Evolutionary conservation across 2,329 filamentous ascomycete genomes (phyloP).

Genomic region (Penicillium sp.): DNA sequence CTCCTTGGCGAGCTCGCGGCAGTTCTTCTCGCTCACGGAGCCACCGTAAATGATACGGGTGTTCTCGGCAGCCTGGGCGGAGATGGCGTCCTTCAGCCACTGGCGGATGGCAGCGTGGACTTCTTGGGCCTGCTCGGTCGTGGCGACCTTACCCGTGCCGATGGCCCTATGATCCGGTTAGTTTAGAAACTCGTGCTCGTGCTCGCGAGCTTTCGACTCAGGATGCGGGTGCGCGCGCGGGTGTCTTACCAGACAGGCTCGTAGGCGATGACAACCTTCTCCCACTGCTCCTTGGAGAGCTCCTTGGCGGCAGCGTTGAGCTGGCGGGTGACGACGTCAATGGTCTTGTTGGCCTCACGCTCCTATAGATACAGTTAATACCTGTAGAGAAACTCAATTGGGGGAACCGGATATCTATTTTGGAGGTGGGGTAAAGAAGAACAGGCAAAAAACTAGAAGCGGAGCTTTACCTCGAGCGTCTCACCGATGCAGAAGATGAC

Average conservation of each 20-base stretch:
- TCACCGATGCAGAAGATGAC: slow-evolving; percentile 99
- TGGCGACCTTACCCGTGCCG: slow-evolving; percentile 92
- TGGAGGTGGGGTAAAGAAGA: slow-evolving; percentile 19
- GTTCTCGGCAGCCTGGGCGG: slow-evolving; percentile 78
- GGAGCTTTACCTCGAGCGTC: slow-evolving; percentile 70
- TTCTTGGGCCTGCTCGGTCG: slow-evolving; percentile 88
- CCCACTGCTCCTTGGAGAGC: slow-evolving; percentile 76
- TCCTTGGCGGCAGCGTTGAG: slow-evolving; percentile 78
- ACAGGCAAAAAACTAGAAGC: slow-evolving; percentile 23
- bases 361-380: slow-evolving; percentile 54
- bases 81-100: slow-evolving; percentile 78
- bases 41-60: slow-evolving; percentile 96
- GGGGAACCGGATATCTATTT: slow-evolving; percentile 17
- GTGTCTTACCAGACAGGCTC: slow-evolving; percentile 91
- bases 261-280: slow-evolving; percentile 94
- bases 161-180: slow-evolving; percentile 58
- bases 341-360: slow-evolving; percentile 83
- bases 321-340: slow-evolving; percentile 74
- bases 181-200: neutral
- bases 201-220: neutral
- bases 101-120: slow-evolving; percentile 89
- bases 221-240: neutral
- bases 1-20: slow-evolving; percentile 88
- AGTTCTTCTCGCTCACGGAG: slow-evolving; percentile 98
- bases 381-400: neutral